Evolutionary conservation across 345 rosid species (phyloP).

Genomic region (Populus deltoides): DNA sequence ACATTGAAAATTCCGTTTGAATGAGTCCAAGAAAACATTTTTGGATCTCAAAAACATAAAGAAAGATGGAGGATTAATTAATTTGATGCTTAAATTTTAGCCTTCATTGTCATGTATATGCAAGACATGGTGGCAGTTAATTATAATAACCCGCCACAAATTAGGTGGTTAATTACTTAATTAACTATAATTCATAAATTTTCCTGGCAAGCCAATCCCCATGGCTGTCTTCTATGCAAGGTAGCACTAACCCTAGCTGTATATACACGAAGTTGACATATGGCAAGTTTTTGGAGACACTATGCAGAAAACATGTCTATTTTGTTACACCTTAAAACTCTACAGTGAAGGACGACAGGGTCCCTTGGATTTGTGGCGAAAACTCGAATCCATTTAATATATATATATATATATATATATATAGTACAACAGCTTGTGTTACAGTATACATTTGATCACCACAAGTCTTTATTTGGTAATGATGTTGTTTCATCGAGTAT

Average conservation of each 20-base stretch:
- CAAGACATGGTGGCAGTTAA: neutral
- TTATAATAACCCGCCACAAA: neutral
- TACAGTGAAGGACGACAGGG: neutral
- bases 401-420: too few species aligned
- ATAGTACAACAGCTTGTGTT: too few species aligned
- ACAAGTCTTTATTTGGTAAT: neutral
- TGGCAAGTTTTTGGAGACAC: constrained; percentile 19
- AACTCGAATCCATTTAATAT: too few species aligned
- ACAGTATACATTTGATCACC: neutral
- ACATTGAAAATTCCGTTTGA: constrained; percentile 36
- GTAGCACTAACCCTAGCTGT: neutral
- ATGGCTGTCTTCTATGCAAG: neutral
- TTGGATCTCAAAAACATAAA: neutral
- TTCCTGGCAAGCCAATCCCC: too few species aligned
- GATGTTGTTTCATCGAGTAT: neutral
- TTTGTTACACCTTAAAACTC: neutral
- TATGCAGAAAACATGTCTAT: neutral
- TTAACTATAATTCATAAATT: too few species aligned
- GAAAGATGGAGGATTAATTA: neutral
- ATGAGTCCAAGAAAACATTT: constrained; percentile 11
- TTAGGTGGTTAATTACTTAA: too few species aligned
- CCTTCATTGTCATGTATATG: neutral
- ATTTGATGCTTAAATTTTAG: neutral
- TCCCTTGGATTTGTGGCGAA: constrained; percentile 3
- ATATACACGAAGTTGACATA: constrained; percentile 20